These are phyloP conservation scores for Cladochytrium tenue DNA, from an alignment of 371 early-diverging fungal genomes.

Conservation along the genomic window DNA sequence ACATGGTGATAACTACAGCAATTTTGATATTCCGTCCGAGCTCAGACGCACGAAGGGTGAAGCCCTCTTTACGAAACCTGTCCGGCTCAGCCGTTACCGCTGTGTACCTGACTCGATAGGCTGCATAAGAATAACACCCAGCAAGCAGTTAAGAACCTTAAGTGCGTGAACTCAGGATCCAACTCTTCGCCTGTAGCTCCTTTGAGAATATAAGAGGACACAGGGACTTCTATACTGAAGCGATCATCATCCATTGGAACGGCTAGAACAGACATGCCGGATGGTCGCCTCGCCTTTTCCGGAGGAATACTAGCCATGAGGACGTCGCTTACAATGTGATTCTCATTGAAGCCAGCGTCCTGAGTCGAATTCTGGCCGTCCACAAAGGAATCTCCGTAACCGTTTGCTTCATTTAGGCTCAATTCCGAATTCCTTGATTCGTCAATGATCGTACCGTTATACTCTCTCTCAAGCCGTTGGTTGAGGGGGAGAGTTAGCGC, in stretches of 20 bases:
- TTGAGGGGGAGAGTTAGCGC: no score
- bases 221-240: constrained; percentile 39
- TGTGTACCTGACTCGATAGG: constrained; percentile 30
- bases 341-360: no score
- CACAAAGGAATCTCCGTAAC: no score
- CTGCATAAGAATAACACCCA: not conserved
- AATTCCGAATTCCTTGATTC: no score
- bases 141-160: constrained; percentile 4
- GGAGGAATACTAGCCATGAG: no score
- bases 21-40: constrained; percentile 60
- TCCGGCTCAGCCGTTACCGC: constrained; percentile 48
- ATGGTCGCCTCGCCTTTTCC: not conserved
- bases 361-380: no score
- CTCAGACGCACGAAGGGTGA: constrained; percentile 19
- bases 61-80: constrained; percentile 29
- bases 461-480: no score
- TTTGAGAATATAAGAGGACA: constrained; percentile 21
- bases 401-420: no score
- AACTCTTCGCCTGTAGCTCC: constrained; percentile 13
- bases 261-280: constrained; percentile 3
- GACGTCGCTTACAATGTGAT: no score
- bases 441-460: no score
- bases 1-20: constrained; percentile 73
- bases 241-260: constrained; percentile 11
- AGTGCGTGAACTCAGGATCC: constrained; percentile 34